Base-by-base conservation (phyloP, 2,329 filamentous ascomycete genomes). In the Dactylellina parvicollis region DNA sequence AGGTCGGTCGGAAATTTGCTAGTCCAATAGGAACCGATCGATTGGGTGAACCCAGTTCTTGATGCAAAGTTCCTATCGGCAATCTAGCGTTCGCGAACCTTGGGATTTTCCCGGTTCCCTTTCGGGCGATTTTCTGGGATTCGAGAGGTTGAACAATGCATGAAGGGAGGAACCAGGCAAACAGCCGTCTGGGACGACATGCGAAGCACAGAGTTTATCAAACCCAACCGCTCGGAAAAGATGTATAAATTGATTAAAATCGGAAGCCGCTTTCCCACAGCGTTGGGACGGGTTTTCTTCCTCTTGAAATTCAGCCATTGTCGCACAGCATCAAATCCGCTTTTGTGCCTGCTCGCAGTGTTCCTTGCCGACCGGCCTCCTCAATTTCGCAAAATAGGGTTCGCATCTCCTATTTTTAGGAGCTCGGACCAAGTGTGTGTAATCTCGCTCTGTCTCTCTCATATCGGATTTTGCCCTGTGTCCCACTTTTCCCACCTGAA, bases 71-170 rank as follows among this genome's bases (percentile, higher is more conserved):
- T 38, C 59, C 69, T 66, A 73, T 73, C 69, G 69, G 69, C 69
- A 73, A 73, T 73, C 69, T 73, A 73, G 69, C 69, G 69, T 73
- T 66, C 54, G 69, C 69, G 69, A 73, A 66, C 54, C 54, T 60
- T 73, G 69, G 69, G 42, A 50, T 73, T 66, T 66, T 54, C 54
- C 60, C 60, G 67, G 34, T 52, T 66, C 69, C 60, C 44, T 26
- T 73, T 73, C 30, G 38, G 69, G 69, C 40, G 66, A 54, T 42
- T 69, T 73, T 73, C 54, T 60, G 47, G 69, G 60, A 55, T 64
- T 26, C 49, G 44, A 46, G 24, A 56, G 32, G 69, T 30, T 66
- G 60, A 56, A 73, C 69, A 61, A 61, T 66, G 69, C 69, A 73
- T 73, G 47, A 60, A 28, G n/a, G 12, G 18, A 24, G 16, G 52